A percentile compares a stretch with the other conserved stretches of the same genome.
phyloP scores from a whole-genome alignment of 306 rosid species.

The Morella rubra region DNA sequence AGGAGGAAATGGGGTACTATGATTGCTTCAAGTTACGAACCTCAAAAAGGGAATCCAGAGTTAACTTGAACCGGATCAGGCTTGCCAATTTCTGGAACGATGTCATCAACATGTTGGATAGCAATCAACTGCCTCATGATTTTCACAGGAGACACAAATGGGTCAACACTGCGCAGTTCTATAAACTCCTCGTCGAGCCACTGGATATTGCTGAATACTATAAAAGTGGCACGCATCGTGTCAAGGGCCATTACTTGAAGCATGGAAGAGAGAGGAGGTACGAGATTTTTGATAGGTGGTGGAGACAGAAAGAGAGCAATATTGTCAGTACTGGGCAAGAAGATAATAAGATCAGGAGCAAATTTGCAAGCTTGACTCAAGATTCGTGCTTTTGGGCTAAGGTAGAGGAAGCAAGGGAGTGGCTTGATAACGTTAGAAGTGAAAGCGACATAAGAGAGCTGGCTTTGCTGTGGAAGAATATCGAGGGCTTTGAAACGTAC shows the following conservation, averaged over 20 bases:
- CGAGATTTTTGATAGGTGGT: conserved; percentile 70
- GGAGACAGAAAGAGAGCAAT: conserved; percentile 47
- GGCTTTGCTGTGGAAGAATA: conserved; percentile 41
- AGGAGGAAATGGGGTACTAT: conserved; percentile 65
- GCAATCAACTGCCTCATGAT: conserved; percentile 58
- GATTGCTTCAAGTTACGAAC: conserved; percentile 66
- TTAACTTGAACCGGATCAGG: conserved; percentile 58
- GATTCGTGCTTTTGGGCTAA: conserved; percentile 88
- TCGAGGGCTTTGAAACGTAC: conserved; percentile 54
- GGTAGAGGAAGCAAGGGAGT: conserved; percentile 85
- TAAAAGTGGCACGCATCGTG: conserved; percentile 38
- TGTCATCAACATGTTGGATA: conserved; percentile 58
- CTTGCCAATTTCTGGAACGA: conserved; percentile 71
- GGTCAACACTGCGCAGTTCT: conserved; percentile 58
- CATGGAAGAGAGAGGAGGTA: conserved; percentile 71
- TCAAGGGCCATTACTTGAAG: conserved; percentile 63
- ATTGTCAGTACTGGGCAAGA: conserved; percentile 10
- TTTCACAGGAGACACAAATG: conserved; percentile 52
- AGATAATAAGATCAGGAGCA: conserved; percentile 40
- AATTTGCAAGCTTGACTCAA: conserved; percentile 72
- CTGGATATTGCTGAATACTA: conserved; percentile 84
- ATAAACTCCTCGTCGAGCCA: conserved; percentile 77
- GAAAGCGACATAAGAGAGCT: conserved; percentile 46
- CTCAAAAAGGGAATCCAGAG: conserved; percentile 42
- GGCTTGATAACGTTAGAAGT: conserved; percentile 51